A percentile compares a stretch with the other conserved stretches of the same genome.
phyloP scores from a whole-genome alignment of 768 basidiomycete genomes.

The Trametes meyenii region DNA sequence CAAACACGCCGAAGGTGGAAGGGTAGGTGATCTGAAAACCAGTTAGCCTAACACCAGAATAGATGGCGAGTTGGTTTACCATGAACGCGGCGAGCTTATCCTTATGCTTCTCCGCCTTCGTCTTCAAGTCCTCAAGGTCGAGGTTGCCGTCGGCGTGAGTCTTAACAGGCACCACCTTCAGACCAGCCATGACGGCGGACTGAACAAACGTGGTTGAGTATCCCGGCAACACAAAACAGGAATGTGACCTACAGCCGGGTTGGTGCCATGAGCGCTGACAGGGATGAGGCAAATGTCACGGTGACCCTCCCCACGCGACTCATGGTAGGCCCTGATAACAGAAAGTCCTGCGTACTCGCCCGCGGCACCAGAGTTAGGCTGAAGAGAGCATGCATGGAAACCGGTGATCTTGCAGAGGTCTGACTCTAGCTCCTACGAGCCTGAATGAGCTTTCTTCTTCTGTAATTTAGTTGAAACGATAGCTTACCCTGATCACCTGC shows the following conservation, averaged over 20 bases:
- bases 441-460: background rate
- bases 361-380: slow-evolving; percentile 98
- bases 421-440: slow-evolving; percentile 76
- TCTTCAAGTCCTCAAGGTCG: slow-evolving; percentile 81
- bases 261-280: slow-evolving; percentile 95
- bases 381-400: slow-evolving; percentile 94
- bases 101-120: slow-evolving; percentile 89
- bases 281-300: slow-evolving; percentile 94
- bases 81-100: slow-evolving; percentile 94
- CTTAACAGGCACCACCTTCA: slow-evolving; percentile 97
- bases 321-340: slow-evolving; percentile 93
- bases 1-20: slow-evolving; percentile 97
- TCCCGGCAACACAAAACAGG: too few species aligned
- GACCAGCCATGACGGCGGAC: slow-evolving; percentile 96
- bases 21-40: slow-evolving; percentile 84
- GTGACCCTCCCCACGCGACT: slow-evolving; percentile 81
- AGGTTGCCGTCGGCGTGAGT: slow-evolving; percentile 85
- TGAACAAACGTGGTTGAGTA: slow-evolving; percentile 33
- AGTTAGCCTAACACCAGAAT: background rate
- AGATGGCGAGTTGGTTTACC: slow-evolving; percentile 47
- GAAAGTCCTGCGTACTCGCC: slow-evolving; percentile 97
- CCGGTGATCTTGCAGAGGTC: slow-evolving; percentile 95
- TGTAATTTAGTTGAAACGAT: background rate
- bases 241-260: slow-evolving; percentile 78
- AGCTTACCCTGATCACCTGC: slow-evolving; percentile 69